A percentile compares a stretch with the other conserved stretches of the same genome.
Evolutionary conservation across 192 early-diverging fungal genomes (phyloP).

Genomic region (Backusella tarrabulga): DNA sequence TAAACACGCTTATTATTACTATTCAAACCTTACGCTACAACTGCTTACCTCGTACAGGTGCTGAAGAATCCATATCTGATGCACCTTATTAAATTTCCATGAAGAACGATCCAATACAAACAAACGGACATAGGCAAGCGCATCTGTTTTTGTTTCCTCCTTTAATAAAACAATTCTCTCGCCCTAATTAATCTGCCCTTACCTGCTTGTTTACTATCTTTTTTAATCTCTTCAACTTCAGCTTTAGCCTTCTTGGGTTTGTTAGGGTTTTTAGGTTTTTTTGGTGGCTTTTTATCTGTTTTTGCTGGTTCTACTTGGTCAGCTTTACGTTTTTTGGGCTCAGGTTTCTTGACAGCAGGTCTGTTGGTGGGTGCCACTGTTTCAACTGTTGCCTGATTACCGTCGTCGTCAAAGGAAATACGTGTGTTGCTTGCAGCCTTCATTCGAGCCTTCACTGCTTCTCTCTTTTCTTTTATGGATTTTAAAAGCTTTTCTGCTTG

Average conservation of each 20-base stretch:
- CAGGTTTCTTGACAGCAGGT: conserved; percentile 5
- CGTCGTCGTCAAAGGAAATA: conserved; percentile 20
- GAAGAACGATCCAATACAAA: conserved; percentile 19
- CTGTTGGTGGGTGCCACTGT: neutral
- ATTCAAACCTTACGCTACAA: neutral
- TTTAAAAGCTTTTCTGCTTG: conserved; percentile 26
- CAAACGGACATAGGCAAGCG: conserved; percentile 25
- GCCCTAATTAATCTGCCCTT: neutral
- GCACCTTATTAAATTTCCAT: conserved; percentile 39
- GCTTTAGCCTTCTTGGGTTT: conserved; percentile 4
- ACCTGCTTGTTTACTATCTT: conserved; percentile 7
- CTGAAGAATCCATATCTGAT: conserved; percentile 33
- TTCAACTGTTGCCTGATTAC: conserved; percentile 3
- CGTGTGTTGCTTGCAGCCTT: conserved; percentile 2
- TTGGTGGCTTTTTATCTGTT: conserved; percentile 11
- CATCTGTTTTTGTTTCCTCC: neutral
- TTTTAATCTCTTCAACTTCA: conserved; percentile 13
- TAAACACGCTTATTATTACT: neutral
- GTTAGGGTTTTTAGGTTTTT: neutral
- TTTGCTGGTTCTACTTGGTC: conserved; percentile 24
- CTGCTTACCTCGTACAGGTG: conserved; percentile 28
- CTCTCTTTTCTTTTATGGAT: conserved; percentile 26
- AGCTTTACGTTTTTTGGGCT: conserved; percentile 10
- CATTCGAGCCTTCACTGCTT: conserved; percentile 10
- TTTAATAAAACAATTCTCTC: neutral